These are phyloP conservation scores for Tephrocybe sp. DNA, from an alignment of 768 basidiomycete genomes.

Conservation along the genomic window DNA sequence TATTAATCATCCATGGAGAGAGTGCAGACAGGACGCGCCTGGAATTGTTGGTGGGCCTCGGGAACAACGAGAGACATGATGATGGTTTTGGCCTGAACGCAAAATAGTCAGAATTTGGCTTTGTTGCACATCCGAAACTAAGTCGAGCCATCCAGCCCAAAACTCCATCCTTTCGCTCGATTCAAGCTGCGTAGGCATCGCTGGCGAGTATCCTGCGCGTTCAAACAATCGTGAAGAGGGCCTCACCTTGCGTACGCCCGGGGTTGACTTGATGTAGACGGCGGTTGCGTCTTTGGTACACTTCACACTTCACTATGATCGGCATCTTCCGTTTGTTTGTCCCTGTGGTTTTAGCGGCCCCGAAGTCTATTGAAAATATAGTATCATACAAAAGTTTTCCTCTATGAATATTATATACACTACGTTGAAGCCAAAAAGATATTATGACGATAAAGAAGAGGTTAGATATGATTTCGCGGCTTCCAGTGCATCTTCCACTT, in stretches of 20 bases:
- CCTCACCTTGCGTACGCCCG: conserved; percentile 21
- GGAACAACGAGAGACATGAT: conserved; percentile 97
- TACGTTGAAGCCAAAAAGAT: conserved; percentile 29
- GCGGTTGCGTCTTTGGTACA: conserved; percentile 4
- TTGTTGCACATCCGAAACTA: conserved; percentile 16
- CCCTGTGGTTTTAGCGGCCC: conserved; percentile 5
- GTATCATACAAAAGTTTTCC: no score
- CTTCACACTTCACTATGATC: background rate
- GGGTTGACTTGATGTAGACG: conserved; percentile 17
- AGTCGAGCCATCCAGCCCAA: conserved; percentile 20
- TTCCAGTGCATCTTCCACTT: conserved; percentile 65
- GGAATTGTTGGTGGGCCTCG: conserved; percentile 94
- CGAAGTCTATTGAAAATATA: no score
- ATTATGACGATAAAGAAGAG: conserved; percentile 5
- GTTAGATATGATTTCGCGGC: conserved; percentile 50
- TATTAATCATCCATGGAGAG: background rate
- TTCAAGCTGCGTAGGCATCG: conserved; percentile 1
- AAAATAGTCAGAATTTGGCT: conserved; percentile 21
- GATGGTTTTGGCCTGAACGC: conserved; percentile 19
- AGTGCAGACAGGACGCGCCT: conserved; percentile 48
- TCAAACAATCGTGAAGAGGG: background rate
- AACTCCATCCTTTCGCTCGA: conserved; percentile 10
- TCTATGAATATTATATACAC: conserved; percentile 10
- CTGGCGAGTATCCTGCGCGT: background rate
- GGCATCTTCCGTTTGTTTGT: conserved; percentile 19